These are phyloP conservation scores for Saccharum hybrid DNA, from an alignment of 202 grass and related monocot genomes.

Conservation along the genomic window DNA sequence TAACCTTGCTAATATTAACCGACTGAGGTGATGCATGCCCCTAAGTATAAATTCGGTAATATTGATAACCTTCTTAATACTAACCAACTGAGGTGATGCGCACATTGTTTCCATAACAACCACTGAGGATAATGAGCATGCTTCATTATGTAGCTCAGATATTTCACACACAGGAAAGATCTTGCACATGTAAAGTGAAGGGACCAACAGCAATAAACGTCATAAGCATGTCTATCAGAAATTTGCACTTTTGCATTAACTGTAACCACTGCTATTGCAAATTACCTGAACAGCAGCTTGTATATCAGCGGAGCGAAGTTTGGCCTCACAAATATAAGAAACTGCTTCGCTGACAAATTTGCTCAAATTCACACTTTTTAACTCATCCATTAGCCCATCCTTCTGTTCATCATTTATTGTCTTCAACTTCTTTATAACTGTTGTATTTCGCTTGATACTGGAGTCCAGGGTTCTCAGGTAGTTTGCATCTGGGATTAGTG, in stretches of 20 bases:
- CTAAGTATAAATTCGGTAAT: too few relatives aligned
- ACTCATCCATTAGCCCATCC: slow-evolving; percentile 82
- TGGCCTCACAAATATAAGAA: slow-evolving; percentile 96
- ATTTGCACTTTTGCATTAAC: not conserved
- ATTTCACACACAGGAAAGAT: slow-evolving; percentile 35
- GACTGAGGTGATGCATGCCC: too few relatives aligned
- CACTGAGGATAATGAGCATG: not conserved
- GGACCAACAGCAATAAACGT: not conserved
- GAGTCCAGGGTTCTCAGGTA: slow-evolving; percentile 94
- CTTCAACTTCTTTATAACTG: slow-evolving; percentile 97
- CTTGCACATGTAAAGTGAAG: slow-evolving; percentile 9
- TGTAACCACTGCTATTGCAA: slow-evolving; percentile 14
- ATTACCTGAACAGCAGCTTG: slow-evolving; percentile 97
- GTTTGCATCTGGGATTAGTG: slow-evolving; percentile 74
- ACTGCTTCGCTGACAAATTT: slow-evolving; percentile 99
- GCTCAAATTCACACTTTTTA: slow-evolving; percentile 96
- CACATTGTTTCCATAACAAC: not conserved
- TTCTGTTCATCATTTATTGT: slow-evolving; percentile 91
- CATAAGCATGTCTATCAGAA: not conserved
- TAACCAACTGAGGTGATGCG: not conserved
- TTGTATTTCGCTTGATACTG: slow-evolving; percentile 86
- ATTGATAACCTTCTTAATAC: not conserved
- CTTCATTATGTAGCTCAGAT: slow-evolving; percentile 23
- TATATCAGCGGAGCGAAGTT: slow-evolving; percentile 94
- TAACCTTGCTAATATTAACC: too few relatives aligned